These are phyloP conservation scores for Skeletonema costatum DNA, from an alignment of 108 stramenopile species.

Conservation along the genomic window DNA sequence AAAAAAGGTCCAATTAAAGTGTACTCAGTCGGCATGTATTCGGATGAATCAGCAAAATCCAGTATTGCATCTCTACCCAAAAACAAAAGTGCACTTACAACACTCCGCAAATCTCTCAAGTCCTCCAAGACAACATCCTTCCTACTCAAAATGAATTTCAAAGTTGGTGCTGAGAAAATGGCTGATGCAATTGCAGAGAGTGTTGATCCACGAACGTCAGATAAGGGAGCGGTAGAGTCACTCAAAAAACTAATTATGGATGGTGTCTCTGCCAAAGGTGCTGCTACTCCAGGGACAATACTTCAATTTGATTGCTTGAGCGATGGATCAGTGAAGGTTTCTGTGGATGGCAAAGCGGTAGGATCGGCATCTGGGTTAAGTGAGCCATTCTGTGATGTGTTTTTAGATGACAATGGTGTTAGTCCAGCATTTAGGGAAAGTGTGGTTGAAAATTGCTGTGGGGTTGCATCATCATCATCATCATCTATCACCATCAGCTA, in stretches of 20 bases:
- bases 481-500: not conserved
- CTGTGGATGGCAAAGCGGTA: slow-evolving; percentile 71
- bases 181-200: slow-evolving; percentile 82
- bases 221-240: slow-evolving; percentile 50
- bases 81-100: slow-evolving; percentile 50
- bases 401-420: slow-evolving; percentile 81
- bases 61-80: slow-evolving; percentile 47
- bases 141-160: slow-evolving; percentile 82
- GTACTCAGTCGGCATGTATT: slow-evolving; percentile 84
- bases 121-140: slow-evolving; percentile 57
- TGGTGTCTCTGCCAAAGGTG: slow-evolving; percentile 67
- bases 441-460: slow-evolving; percentile 74
- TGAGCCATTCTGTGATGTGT: slow-evolving; percentile 82
- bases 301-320: slow-evolving; percentile 72
- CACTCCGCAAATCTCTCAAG: slow-evolving; percentile 61
- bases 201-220: slow-evolving; percentile 68
- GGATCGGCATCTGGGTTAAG: slow-evolving; percentile 65
- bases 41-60: slow-evolving; percentile 51
- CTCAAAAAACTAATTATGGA: slow-evolving; percentile 72
- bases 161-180: slow-evolving; percentile 88
- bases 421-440: slow-evolving; percentile 62
- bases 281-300: slow-evolving; percentile 72
- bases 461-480: not conserved
- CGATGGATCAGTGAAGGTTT: slow-evolving; percentile 58
- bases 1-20: slow-evolving; percentile 87